Evolutionary conservation across 2,329 filamentous ascomycete species (phyloP).

Genomic region (Monilinia fructigena): DNA sequence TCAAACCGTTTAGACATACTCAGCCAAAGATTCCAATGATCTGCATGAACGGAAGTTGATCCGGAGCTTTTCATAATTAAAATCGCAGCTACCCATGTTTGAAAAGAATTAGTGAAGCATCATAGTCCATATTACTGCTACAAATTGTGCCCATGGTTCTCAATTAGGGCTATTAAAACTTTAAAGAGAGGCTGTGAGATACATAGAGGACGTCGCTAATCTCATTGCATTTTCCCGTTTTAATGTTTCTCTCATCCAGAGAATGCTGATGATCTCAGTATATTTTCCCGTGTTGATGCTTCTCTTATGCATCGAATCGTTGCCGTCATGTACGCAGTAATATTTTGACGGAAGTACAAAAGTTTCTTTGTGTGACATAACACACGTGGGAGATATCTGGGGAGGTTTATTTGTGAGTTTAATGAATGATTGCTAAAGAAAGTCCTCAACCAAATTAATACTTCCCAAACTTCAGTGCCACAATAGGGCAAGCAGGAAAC

Average conservation of each 20-base stretch:
- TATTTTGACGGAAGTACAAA: constrained; percentile 27
- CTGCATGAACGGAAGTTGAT: constrained; percentile 6
- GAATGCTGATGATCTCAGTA: constrained; percentile 12
- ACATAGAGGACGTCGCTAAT: constrained; percentile 11
- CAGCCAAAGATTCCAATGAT: constrained; percentile 1
- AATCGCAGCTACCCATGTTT: constrained; percentile 30
- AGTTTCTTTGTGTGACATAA: constrained; percentile 27
- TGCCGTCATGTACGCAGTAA: constrained; percentile 24
- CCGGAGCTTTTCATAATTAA: constrained; percentile 16
- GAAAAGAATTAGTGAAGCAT: constrained; percentile 21
- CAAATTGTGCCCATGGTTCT: constrained; percentile 17
- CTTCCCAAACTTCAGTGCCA: constrained; percentile 14
- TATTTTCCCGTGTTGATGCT: constrained; percentile 13
- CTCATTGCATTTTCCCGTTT: constrained; percentile 7
- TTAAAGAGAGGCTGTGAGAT: not conserved
- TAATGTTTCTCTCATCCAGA: constrained; percentile 5
- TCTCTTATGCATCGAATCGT: constrained; percentile 23
- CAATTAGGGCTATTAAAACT: constrained; percentile 1
- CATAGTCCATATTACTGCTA: constrained; percentile 16
- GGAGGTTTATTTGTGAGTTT: constrained; percentile 31
- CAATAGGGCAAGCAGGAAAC: constrained; percentile 19
- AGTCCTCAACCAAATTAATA: constrained; percentile 30
- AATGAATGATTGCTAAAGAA: constrained; percentile 26
- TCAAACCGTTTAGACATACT: constrained; percentile 16
- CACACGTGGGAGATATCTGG: constrained; percentile 31